Percentiles rank a stretch among this genome's conserved stretches.
phyloP scores from a whole-genome alignment of 2,329 filamentous ascomycete species.

The Diaporthe humulicola region DNA sequence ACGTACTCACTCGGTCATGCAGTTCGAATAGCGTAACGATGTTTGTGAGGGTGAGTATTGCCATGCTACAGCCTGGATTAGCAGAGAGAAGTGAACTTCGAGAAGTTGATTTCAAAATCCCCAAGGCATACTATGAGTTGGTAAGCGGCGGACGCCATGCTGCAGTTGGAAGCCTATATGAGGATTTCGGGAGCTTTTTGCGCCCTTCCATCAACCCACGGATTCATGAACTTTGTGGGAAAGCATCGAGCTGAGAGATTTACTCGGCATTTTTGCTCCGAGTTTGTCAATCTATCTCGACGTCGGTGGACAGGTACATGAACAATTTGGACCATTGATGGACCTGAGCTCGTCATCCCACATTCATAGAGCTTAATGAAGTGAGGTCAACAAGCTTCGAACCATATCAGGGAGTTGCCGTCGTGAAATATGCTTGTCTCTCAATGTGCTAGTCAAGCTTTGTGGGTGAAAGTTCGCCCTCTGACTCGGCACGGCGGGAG shows the following conservation, averaged over 20 bases:
- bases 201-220: background rate
- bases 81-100: background rate
- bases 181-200: background rate
- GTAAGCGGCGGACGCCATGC: background rate
- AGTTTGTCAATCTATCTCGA: background rate
- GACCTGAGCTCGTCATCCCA: background rate
- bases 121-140: background rate
- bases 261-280: background rate
- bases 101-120: background rate
- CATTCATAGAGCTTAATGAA: background rate
- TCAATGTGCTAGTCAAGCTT: background rate
- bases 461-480: background rate
- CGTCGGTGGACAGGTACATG: background rate
- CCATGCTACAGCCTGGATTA: too few relatives aligned
- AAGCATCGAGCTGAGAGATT: background rate
- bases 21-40: background rate
- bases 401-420: background rate
- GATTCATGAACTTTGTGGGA: background rate
- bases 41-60: background rate
- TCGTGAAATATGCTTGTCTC: background rate
- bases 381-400: conserved; percentile 3
- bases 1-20: background rate
- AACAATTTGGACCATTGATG: background rate
- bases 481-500: background rate
- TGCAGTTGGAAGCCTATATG: background rate